phyloP scores from a whole-genome alignment of 2,329 filamentous ascomycete species.

The Colletotrichum tabaci region DNA sequence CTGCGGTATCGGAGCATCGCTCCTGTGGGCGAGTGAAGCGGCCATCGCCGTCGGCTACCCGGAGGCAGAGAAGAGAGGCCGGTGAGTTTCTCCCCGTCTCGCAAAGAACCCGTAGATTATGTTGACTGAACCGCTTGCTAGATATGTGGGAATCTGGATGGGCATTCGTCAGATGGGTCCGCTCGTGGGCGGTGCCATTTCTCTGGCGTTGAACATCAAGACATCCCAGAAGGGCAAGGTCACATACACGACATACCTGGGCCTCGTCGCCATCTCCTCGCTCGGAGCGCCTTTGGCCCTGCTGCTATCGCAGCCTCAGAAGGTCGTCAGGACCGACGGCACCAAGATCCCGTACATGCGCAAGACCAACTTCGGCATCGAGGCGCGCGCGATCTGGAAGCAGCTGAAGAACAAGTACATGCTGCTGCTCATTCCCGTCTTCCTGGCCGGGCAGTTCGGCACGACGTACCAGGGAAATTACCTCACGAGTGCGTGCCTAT shows the following conservation, averaged over 20 bases:
- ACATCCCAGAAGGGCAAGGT: conserved; percentile 55
- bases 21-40: conserved; percentile 55
- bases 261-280: conserved; percentile 63
- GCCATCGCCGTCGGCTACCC: conserved; percentile 71
- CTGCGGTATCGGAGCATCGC: conserved; percentile 56
- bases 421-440: conserved; percentile 34
- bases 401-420: conserved; percentile 38
- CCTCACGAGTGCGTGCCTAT: conserved; percentile 25
- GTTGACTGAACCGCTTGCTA: background rate
- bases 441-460: conserved; percentile 33
- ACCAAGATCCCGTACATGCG: conserved; percentile 50
- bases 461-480: conserved; percentile 38
- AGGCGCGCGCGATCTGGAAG: conserved; percentile 35
- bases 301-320: conserved; percentile 60
- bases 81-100: background rate
- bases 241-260: conserved; percentile 58
- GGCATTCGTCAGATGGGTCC: conserved; percentile 34
- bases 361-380: conserved; percentile 26
- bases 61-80: conserved; percentile 73
- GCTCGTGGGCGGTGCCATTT: conserved; percentile 65
- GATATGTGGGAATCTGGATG: conserved; percentile 38
- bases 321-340: conserved; percentile 60
- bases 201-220: conserved; percentile 62
- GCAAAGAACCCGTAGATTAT: background rate
- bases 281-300: conserved; percentile 59